phyloP scores from a whole-genome alignment of 1,139 yeast species.

The Zygotorulaspora mrakii region DNA sequence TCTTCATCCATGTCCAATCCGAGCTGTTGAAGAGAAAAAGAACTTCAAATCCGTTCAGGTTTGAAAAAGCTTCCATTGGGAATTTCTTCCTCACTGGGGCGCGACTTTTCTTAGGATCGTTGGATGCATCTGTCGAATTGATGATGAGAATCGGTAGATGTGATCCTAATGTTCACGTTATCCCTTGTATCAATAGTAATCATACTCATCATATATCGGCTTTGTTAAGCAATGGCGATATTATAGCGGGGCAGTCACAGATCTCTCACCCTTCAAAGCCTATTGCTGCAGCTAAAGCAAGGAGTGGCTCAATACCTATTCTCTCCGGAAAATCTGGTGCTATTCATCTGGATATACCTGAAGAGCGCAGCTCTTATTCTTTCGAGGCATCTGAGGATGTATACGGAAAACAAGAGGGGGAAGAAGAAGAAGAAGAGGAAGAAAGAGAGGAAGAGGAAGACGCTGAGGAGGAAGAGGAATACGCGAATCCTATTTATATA shows the following conservation, averaged over 20 bases:
- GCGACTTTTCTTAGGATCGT: slow-evolving; percentile 73
- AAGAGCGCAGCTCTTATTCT: slow-evolving; percentile 1
- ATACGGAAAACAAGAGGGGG: not conserved
- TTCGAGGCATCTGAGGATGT: not conserved
- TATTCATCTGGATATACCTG: slow-evolving; percentile 11
- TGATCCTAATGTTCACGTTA: slow-evolving; percentile 51
- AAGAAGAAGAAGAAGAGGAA: not conserved
- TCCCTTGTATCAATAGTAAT: slow-evolving; percentile 82
- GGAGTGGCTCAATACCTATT: slow-evolving; percentile 6
- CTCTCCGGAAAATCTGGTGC: slow-evolving; percentile 11
- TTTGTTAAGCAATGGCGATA: slow-evolving; percentile 58
- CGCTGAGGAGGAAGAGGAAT: slow-evolving; percentile 47
- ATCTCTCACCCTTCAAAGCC: slow-evolving; percentile 71
- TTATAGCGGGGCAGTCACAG: slow-evolving; percentile 91
- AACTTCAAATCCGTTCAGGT: slow-evolving; percentile 54
- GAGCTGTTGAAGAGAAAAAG: slow-evolving; percentile 70
- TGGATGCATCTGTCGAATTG: slow-evolving; percentile 80
- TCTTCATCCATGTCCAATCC: slow-evolving; percentile 72
- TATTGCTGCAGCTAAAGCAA: slow-evolving; percentile 4
- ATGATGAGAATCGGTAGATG: slow-evolving; percentile 65
- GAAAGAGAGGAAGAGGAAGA: slow-evolving; percentile 16
- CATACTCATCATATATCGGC: slow-evolving; percentile 88
- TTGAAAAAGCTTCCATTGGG: slow-evolving; percentile 79
- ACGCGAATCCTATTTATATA: slow-evolving; percentile 55
- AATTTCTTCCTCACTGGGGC: slow-evolving; percentile 81